Percentiles rank a stretch among this genome's conserved stretches.
These are phyloP conservation scores for Ustilago xerochloae DNA, from an alignment of 1,284 basidiomycete species.

Conservation along the genomic window DNA sequence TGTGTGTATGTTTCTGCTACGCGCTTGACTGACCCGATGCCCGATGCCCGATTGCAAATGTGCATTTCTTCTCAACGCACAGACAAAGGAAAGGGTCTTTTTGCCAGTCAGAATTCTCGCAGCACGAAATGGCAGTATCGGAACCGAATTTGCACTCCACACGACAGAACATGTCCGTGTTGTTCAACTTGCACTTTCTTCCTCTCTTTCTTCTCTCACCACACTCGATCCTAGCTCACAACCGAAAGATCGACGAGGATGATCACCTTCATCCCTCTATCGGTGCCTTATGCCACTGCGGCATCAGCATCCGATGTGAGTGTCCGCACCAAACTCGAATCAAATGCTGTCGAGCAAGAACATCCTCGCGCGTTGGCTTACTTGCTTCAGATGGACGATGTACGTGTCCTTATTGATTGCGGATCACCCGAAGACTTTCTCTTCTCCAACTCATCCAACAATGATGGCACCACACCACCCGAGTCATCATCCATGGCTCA, in stretches of 20 bases:
- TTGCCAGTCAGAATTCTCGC: neutral
- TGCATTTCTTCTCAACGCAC: constrained; percentile 8
- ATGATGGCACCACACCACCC: constrained; percentile 14
- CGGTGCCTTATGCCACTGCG: constrained; percentile 48
- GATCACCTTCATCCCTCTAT: constrained; percentile 60
- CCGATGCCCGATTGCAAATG: constrained; percentile 11
- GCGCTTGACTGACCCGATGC: constrained; percentile 7
- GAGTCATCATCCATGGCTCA: constrained; percentile 49
- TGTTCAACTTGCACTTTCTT: neutral
- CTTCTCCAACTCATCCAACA: constrained; percentile 26
- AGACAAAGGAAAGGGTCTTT: neutral
- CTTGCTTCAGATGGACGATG: constrained; percentile 92
- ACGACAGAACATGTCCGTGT: neutral
- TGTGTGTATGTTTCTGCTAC: neutral
- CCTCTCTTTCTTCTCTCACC: neutral
- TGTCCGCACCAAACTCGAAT: constrained; percentile 39
- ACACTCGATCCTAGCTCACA: neutral
- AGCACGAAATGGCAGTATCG: no score
- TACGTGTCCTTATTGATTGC: constrained; percentile 92
- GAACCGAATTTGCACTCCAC: constrained; percentile 8
- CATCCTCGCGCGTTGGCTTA: constrained; percentile 71
- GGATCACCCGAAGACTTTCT: constrained; percentile 71
- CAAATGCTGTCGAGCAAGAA: constrained; percentile 40
- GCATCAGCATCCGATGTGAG: constrained; percentile 11
- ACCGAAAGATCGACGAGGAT: constrained; percentile 18